These are phyloP conservation scores for Coniophora puteana DNA, from an alignment of 1,284 basidiomycete genomes.

Conservation along the genomic window DNA sequence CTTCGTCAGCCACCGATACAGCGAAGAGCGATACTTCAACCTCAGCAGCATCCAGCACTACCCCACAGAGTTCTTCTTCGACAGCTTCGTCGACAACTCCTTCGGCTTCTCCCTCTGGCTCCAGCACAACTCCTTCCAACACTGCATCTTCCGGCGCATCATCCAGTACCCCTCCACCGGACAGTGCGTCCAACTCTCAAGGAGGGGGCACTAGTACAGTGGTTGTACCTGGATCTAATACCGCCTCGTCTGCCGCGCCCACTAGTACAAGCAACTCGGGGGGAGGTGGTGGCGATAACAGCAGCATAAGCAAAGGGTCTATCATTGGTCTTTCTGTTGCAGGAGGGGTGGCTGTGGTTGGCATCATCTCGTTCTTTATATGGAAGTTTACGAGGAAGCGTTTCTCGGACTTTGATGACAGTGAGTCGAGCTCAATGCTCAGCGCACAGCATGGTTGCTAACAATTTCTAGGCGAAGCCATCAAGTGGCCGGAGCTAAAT, in stretches of 20 bases:
- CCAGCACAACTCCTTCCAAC: background rate
- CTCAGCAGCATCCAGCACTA: background rate
- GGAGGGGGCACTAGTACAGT: slow-evolving; percentile 20
- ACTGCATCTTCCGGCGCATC: background rate
- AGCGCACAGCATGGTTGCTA: slow-evolving; percentile 6
- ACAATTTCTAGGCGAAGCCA: slow-evolving; percentile 62
- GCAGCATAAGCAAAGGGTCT: slow-evolving; percentile 56
- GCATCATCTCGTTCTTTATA: slow-evolving; percentile 65
- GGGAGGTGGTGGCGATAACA: slow-evolving; percentile 13
- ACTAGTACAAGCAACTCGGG: slow-evolving; percentile 8
- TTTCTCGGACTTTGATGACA: slow-evolving; percentile 70
- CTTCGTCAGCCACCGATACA: slow-evolving; percentile 1
- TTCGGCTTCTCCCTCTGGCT: background rate
- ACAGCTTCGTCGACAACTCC: background rate
- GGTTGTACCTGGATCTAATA: slow-evolving; percentile 8
- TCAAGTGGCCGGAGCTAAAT: slow-evolving; percentile 85
- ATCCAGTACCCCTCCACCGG: slow-evolving; percentile 2
- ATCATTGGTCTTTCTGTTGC: slow-evolving; percentile 77
- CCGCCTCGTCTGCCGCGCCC: slow-evolving; percentile 12
- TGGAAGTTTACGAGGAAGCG: slow-evolving; percentile 83
- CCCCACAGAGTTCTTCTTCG: background rate
- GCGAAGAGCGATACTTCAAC: background rate
- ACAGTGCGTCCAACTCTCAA: slow-evolving; percentile 17
- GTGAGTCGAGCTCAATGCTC: slow-evolving; percentile 43
- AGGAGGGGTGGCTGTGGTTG: slow-evolving; percentile 68